These are phyloP conservation scores for Metarhizium anisopliae DNA, from an alignment of 2,329 filamentous ascomycete species.

Conservation along the genomic window DNA sequence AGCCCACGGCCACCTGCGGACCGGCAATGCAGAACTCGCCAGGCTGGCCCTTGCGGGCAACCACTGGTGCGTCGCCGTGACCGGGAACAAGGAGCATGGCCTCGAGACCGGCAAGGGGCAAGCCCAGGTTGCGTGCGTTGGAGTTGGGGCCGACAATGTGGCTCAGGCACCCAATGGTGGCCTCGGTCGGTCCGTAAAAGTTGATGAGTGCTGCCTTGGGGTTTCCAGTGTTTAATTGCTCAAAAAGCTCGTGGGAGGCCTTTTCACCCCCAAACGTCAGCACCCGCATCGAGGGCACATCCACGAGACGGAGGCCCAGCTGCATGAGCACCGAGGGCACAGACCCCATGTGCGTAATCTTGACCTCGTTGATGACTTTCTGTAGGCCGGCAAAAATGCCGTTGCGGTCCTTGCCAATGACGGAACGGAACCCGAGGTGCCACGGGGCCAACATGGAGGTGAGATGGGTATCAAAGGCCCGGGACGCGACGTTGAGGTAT, in stretches of 20 bases:
- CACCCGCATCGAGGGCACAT: constrained; percentile 52
- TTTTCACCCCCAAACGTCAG: constrained; percentile 60
- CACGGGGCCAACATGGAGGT: constrained; percentile 13
- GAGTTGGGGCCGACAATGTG: constrained; percentile 7
- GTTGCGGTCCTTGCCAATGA: constrained; percentile 2
- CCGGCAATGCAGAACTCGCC: constrained; percentile 38
- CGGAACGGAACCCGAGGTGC: constrained; percentile 1
- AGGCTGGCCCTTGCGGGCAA: constrained; percentile 13
- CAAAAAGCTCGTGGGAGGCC: constrained; percentile 55
- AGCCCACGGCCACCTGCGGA: constrained; percentile 33
- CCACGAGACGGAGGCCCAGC: constrained; percentile 39
- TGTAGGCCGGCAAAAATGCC: constrained; percentile 20
- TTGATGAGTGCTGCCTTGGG: constrained; percentile 10
- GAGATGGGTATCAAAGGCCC: constrained; percentile 17
- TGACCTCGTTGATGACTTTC: constrained; percentile 35
- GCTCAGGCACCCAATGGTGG: constrained; percentile 47
- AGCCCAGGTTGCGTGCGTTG: constrained; percentile 12
- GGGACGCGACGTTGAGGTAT: constrained; percentile 15
- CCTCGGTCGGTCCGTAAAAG: constrained; percentile 52
- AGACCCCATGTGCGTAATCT: constrained; percentile 56
- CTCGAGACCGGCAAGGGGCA: constrained; percentile 9
- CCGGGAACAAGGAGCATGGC: constrained; percentile 9
- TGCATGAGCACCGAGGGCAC: constrained; percentile 54
- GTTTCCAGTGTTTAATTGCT: constrained; percentile 14
- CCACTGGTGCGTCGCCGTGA: constrained; percentile 2